Percentiles rank a stretch among this genome's conserved stretches.
Evolutionary conservation across 1,139 yeast species (phyloP).

Genomic region (Geotrichum siamense): DNA sequence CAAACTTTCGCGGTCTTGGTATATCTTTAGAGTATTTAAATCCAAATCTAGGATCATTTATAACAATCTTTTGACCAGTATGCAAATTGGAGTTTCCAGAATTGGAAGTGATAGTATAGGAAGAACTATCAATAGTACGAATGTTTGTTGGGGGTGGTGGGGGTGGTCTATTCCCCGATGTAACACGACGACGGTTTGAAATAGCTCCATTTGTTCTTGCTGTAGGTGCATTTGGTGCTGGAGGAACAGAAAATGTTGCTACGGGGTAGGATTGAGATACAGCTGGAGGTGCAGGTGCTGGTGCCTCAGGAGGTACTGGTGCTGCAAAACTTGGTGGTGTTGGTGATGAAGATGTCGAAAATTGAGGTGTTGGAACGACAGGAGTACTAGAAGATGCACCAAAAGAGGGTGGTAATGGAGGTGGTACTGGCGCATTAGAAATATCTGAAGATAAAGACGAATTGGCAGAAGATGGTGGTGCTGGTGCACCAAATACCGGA

Average conservation of each 20-base stretch:
- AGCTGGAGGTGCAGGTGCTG: conserved; percentile 20
- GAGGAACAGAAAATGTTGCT: conserved; percentile 22
- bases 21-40: conserved; percentile 62
- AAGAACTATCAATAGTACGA: conserved; percentile 30
- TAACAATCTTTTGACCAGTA: conserved; percentile 27
- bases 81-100: conserved; percentile 16
- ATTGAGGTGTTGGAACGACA: conserved; percentile 20
- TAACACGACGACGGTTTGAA: conserved; percentile 21
- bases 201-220: conserved; percentile 24
- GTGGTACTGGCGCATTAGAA: conserved; percentile 23
- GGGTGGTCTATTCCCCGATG: conserved; percentile 25
- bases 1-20: conserved; percentile 78
- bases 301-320: conserved; percentile 20
- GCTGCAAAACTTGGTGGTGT: conserved; percentile 21
- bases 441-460: conserved; percentile 28
- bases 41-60: conserved; percentile 70
- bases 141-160: conserved; percentile 24
- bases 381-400: conserved; percentile 21
- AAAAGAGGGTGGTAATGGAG: conserved; percentile 18
- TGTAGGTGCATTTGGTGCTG: conserved; percentile 26
- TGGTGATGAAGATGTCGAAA: conserved; percentile 21
- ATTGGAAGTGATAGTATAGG: conserved; percentile 28
- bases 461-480: conserved; percentile 19
- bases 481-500: conserved; percentile 9
- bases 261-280: conserved; percentile 19